phyloP scores from a whole-genome alignment of 202 grass and related monocot genomes.

The Schoenoplectus triqueter region DNA sequence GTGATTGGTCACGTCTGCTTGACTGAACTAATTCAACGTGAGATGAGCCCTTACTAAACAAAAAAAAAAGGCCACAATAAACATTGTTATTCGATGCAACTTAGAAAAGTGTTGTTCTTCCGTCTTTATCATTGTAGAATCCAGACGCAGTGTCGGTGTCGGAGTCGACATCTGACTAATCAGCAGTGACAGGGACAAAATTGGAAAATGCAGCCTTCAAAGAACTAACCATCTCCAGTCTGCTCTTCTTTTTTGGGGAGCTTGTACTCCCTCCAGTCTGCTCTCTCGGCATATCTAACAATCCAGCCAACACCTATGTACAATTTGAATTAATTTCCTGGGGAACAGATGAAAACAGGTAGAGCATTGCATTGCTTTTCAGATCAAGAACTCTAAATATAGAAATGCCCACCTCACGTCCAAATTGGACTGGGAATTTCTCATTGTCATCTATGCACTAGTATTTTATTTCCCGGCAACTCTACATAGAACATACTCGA shows the following conservation, averaged over 20 bases:
- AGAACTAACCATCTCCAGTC: conserved; percentile 62
- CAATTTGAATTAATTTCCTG: conserved; percentile 11
- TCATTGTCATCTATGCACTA: conserved; percentile 65
- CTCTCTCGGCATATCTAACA: conserved; percentile 81
- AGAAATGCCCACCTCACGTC: conserved; percentile 62
- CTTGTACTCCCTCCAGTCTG: conserved; percentile 90
- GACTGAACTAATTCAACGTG: too few relatives aligned
- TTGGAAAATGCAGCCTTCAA: conserved; percentile 66
- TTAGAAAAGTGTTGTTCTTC: too few relatives aligned
- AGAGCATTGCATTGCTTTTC: background rate
- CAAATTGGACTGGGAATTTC: conserved; percentile 92
- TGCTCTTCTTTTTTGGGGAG: conserved; percentile 76
- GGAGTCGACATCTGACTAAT: background rate
- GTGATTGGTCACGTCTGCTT: too few relatives aligned
- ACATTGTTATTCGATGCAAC: too few relatives aligned
- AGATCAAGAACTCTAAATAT: conserved; percentile 25
- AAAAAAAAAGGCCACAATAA: too few relatives aligned
- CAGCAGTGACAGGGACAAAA: conserved; percentile 49
- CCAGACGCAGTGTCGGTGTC: too few relatives aligned
- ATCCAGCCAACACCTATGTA: conserved; percentile 73
- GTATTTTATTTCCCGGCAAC: conserved; percentile 70
- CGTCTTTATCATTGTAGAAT: too few relatives aligned
- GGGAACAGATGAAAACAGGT: background rate
- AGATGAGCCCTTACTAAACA: too few relatives aligned
- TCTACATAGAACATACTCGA: conserved; percentile 87